Evolutionary conservation across 768 basidiomycete genomes (phyloP), one percentile per base, ranked within the genome.

Genomic region (Lactifluus hygrophoroides): DNA sequence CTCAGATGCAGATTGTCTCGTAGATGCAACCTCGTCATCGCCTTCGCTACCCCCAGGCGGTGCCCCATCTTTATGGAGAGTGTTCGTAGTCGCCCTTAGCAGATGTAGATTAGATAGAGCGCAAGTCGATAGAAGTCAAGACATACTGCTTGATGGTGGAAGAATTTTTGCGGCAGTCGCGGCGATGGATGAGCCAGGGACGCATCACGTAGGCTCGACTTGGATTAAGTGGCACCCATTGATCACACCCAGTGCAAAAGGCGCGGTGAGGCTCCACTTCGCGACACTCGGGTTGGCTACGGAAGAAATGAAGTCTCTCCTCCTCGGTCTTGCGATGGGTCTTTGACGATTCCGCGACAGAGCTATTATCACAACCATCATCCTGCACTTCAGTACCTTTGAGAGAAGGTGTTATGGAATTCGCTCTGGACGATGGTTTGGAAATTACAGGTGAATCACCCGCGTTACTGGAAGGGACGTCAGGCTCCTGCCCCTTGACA

Each of bases 261-360:
- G 77, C 83, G 9, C 77, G 75, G 69, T 80, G 77, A 2, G 79
- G 75, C 57, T 85, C 83, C 46, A 85, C 68, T 28, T 75, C 74
- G 28, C 76, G 76, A 59, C 83, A 83, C 48, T 81, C 76, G 5
- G 81, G 72, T 63, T 88, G 80, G 59, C 83, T 80, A 60, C 78
- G 77, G 68, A 84, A 81, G 68, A 83, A 83, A 65, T 82, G 75
- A 37, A 81, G 76, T 28, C 86, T 81, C 62, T 86, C 84, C 8
- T 72, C 69, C 70, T 85, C 85, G 23, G 75, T 80, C 56, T 83
- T 81, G 37, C 82, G 80, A 38, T 79, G 75, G 46, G 70, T 66
- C 68, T 55, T 67, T 66, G 54, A 67, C 3, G 82, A 83, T 59
- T 82, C 83, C 3, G 81, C 76, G 28, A 83, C 70, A 5, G 83